These are phyloP conservation scores for Leccinum pallidistipes DNA, from an alignment of 1,284 basidiomycete species.

Conservation along the genomic window DNA sequence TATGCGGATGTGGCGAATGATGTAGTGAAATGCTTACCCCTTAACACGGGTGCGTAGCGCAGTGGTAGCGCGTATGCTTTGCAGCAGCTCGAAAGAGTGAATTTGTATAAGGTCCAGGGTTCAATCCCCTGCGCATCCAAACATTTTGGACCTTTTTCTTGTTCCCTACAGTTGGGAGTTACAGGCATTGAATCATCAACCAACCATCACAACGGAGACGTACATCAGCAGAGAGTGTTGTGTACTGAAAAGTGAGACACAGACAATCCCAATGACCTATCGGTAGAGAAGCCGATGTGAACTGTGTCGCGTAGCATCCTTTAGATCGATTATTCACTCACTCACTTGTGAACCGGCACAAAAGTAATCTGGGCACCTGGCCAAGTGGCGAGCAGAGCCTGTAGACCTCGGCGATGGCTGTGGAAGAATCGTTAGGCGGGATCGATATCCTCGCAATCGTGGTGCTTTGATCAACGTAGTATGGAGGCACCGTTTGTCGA, in stretches of 20 bases:
- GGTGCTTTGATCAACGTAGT: background rate
- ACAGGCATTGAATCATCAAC: no score
- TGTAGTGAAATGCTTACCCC: background rate
- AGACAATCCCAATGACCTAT: no score
- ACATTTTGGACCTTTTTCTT: background rate
- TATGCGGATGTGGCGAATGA: background rate
- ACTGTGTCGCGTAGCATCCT: no score
- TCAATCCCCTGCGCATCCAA: conserved; percentile 1
- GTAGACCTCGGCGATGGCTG: background rate
- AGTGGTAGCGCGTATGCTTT: conserved; percentile 1
- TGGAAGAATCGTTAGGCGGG: background rate
- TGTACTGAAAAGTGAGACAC: no score
- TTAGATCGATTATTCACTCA: no score
- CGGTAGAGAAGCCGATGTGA: no score
- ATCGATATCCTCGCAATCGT: background rate
- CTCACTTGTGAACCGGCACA: background rate
- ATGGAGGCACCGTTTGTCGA: background rate
- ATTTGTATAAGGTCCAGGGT: conserved; percentile 1
- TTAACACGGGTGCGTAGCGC: background rate
- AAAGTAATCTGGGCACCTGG: no score
- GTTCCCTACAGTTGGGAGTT: background rate
- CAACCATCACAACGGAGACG: no score
- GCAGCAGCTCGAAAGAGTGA: background rate
- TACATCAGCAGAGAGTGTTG: no score
- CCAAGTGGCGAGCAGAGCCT: background rate